phyloP scores from a whole-genome alignment of 495 filamentous ascomycete genomes.

The Cercophora sp. region DNA sequence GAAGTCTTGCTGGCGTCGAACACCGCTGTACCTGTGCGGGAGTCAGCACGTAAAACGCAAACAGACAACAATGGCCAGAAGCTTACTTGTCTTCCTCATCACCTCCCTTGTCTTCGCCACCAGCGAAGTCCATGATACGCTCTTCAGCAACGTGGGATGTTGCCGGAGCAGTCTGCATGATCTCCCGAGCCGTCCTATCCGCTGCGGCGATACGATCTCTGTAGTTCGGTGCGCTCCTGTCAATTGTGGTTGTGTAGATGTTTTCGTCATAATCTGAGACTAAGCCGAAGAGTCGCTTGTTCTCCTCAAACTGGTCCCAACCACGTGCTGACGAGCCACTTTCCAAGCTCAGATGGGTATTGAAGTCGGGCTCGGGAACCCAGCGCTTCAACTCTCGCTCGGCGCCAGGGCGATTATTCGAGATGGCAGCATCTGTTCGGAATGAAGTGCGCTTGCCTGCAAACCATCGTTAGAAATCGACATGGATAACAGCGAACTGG shows the following conservation, averaged over 20 bases:
- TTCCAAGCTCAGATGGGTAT: constrained; percentile 67
- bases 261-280: constrained; percentile 88
- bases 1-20: constrained; percentile 65
- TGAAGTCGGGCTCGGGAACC: constrained; percentile 65
- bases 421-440: constrained; percentile 85
- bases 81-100: constrained; percentile 86
- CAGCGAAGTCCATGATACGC: constrained; percentile 61
- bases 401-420: constrained; percentile 60
- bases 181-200: constrained; percentile 82
- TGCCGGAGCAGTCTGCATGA: constrained; percentile 63
- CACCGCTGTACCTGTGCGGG: constrained; percentile 75
- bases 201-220: constrained; percentile 71
- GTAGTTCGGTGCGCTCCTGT: constrained; percentile 76
- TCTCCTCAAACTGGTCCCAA: constrained; percentile 96
- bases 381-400: constrained; percentile 82
- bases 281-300: constrained; percentile 81
- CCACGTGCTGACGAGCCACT: constrained; percentile 64
- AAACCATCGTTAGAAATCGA: not conserved
- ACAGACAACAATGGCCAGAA: not conserved
- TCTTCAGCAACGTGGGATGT: constrained; percentile 88
- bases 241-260: constrained; percentile 87
- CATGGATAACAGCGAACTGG: not conserved
- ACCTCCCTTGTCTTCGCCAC: constrained; percentile 54
- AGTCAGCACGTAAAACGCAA: constrained; percentile 20
- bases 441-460: constrained; percentile 54